Conservation (phyloP, 208 protist genomes). For the Trypanosoma lewisi region DNA sequence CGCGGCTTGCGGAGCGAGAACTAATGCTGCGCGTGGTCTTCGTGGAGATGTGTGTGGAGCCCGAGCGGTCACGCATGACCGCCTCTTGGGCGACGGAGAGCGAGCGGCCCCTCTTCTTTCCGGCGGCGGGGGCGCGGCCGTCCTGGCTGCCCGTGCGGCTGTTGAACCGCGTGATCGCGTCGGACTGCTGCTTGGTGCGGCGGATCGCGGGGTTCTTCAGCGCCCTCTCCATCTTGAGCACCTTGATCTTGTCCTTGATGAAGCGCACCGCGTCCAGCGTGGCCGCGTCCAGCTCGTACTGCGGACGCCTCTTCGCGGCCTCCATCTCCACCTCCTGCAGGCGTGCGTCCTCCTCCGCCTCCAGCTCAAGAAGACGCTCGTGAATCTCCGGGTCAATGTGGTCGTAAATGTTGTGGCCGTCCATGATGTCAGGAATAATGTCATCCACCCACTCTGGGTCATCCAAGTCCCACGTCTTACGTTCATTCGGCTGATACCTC, state of each 20-base stretch:
- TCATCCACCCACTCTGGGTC: slow-evolving; percentile 98
- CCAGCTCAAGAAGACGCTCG: slow-evolving; percentile 86
- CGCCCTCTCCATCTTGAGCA: slow-evolving; percentile 88
- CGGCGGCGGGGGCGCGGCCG: slow-evolving; percentile 23
- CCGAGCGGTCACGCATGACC: slow-evolving; percentile 70
- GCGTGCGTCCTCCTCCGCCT: slow-evolving; percentile 92
- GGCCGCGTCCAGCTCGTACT: slow-evolving; percentile 64
- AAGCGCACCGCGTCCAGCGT: slow-evolving; percentile 82
- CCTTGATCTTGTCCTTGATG: slow-evolving; percentile 88
- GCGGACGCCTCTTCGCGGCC: slow-evolving; percentile 72
- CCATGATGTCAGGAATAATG: slow-evolving; percentile 99
- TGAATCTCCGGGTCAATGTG: slow-evolving; percentile 99
- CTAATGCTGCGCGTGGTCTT: slow-evolving; percentile 83
- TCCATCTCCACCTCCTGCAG: slow-evolving; percentile 92
- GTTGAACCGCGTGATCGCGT: slow-evolving; percentile 85
- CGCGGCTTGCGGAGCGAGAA: slow-evolving; percentile 53
- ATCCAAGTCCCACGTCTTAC: slow-evolving; percentile 90
- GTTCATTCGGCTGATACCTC: slow-evolving; percentile 87
- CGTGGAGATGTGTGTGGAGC: slow-evolving; percentile 75
- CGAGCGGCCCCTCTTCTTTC: slow-evolving; percentile 69
- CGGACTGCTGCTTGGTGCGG: slow-evolving; percentile 67
- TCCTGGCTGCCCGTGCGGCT: slow-evolving; percentile 84
- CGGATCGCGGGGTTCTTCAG: slow-evolving; percentile 90
- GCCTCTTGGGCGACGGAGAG: slow-evolving; percentile 84
- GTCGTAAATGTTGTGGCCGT: slow-evolving; percentile 99